These are phyloP conservation scores for Papilionanthe hybrid DNA, from an alignment of 116 monocot species.

Conservation along the genomic window DNA sequence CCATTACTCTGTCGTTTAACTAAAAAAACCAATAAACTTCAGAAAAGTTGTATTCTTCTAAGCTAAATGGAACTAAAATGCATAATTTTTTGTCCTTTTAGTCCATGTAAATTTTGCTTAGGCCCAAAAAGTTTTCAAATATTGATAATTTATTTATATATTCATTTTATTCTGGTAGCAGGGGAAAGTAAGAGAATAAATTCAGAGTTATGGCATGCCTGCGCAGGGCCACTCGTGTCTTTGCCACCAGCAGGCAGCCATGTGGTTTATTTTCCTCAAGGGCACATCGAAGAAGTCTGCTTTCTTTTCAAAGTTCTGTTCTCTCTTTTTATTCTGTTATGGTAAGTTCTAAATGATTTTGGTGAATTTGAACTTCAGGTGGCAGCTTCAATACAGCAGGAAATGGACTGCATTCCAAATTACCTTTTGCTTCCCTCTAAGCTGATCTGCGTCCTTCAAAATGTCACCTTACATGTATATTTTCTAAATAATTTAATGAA, in stretches of 20 bases:
- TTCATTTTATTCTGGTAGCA: slow-evolving; percentile 9
- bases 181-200: slow-evolving; percentile 53
- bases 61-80: not conserved
- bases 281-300: slow-evolving; percentile 71
- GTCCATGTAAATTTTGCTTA: not conserved
- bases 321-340: not conserved
- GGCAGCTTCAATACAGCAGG: slow-evolving; percentile 75
- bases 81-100: not conserved
- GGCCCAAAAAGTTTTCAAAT: not conserved
- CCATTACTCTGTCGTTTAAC: not conserved
- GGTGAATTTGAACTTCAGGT: slow-evolving; percentile 32
- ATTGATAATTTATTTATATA: not conserved
- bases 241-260: slow-evolving; percentile 61
- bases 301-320: not conserved
- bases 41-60: not conserved
- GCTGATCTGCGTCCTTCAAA: slow-evolving; percentile 56
- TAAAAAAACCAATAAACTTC: not conserved
- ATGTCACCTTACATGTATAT: slow-evolving; percentile 50
- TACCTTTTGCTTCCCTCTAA: slow-evolving; percentile 71
- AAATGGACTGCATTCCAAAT: slow-evolving; percentile 54
- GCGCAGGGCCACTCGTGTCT: slow-evolving; percentile 65
- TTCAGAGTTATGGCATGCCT: slow-evolving; percentile 83
- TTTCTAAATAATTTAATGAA: not conserved
- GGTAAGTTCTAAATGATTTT: not conserved
- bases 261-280: slow-evolving; percentile 79